These are phyloP conservation scores for Boletellus emodensis DNA, from an alignment of 768 basidiomycete genomes.

Conservation along the genomic window DNA sequence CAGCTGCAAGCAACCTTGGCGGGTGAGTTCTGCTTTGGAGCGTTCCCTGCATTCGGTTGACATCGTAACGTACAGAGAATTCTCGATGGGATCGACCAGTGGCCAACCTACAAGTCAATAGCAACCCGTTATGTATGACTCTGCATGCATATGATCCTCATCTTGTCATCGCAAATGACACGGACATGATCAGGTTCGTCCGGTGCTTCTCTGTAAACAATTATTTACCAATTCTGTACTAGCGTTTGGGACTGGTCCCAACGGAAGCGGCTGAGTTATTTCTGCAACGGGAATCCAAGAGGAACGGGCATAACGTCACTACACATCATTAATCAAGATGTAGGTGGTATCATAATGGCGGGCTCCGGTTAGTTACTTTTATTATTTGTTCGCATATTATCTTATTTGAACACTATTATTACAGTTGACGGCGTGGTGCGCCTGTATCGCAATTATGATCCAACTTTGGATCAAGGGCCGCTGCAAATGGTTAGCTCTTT, in stretches of 20 bases:
- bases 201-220: neutral
- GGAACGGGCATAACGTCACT: slow-evolving; percentile 84
- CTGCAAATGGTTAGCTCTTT: slow-evolving; percentile 94
- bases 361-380: slow-evolving; percentile 62
- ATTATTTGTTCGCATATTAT: neutral
- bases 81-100: slow-evolving; percentile 73
- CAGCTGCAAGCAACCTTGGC: slow-evolving; percentile 66
- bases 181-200: slow-evolving; percentile 77
- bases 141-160: slow-evolving; percentile 95
- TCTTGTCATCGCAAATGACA: slow-evolving; percentile 79
- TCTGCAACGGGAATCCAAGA: slow-evolving; percentile 83
- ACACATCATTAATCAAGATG: slow-evolving; percentile 93
- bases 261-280: slow-evolving; percentile 70
- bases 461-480: slow-evolving; percentile 60
- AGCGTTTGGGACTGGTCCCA: slow-evolving; percentile 97
- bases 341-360: slow-evolving; percentile 83
- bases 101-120: slow-evolving; percentile 54
- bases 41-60: slow-evolving; percentile 14
- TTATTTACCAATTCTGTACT: neutral
- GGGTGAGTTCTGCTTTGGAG: slow-evolving; percentile 43
- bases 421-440: slow-evolving; percentile 90
- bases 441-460: slow-evolving; percentile 89
- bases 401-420: neutral
- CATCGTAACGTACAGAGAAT: slow-evolving; percentile 38
- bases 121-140: slow-evolving; percentile 68